These are phyloP conservation scores for Suillus subluteus DNA, from an alignment of 768 basidiomycete genomes.

Conservation along the genomic window DNA sequence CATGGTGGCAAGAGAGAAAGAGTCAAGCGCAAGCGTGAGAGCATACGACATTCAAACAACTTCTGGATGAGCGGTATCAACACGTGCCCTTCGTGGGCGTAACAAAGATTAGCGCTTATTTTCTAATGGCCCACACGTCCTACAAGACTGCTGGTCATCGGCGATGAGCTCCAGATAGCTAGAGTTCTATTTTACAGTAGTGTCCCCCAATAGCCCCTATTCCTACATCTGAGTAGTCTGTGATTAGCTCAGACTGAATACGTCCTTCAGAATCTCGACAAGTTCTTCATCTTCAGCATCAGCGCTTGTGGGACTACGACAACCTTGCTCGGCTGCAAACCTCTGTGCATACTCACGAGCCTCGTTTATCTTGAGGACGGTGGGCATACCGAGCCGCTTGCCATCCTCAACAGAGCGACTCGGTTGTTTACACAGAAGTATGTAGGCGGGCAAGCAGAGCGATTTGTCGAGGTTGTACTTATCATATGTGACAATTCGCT, in stretches of 20 bases:
- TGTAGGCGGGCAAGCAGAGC: constrained; percentile 56
- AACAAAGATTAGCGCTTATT: background rate
- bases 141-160: background rate
- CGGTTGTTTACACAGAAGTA: constrained; percentile 52
- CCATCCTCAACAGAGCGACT: constrained; percentile 60
- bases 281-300: constrained; percentile 32
- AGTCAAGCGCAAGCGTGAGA: constrained; percentile 1
- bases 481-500: constrained; percentile 62
- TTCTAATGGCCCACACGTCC: background rate
- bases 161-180: background rate
- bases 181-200: background rate
- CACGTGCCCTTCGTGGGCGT: background rate
- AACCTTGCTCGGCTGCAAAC: constrained; percentile 35
- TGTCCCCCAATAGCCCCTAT: background rate
- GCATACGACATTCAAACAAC: background rate
- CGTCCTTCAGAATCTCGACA: constrained; percentile 31
- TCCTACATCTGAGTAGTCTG: background rate
- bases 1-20: constrained; percentile 20
- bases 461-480: constrained; percentile 49
- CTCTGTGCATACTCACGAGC: constrained; percentile 52
- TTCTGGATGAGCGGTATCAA: background rate
- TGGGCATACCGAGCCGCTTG: constrained; percentile 57
- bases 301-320: constrained; percentile 30
- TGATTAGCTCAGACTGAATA: constrained; percentile 32
- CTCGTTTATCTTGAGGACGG: constrained; percentile 51